Percentiles rank a stretch among this genome's conserved stretches.
phyloP scores from a whole-genome alignment of 345 rosid genomes.

The Euphorbia tirucalli region DNA sequence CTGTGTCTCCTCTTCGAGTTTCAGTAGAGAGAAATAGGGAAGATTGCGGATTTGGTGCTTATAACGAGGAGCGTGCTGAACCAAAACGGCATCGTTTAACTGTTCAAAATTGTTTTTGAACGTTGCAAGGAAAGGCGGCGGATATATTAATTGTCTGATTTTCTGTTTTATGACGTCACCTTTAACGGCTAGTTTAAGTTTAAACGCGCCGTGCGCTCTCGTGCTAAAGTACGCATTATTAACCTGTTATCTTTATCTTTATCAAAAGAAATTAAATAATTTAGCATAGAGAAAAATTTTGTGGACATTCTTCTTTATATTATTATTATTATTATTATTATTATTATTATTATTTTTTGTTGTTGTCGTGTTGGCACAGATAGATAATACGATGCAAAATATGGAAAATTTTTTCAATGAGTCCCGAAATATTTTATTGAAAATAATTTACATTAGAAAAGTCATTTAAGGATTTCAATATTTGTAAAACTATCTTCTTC shows the following conservation, averaged over 20 bases:
- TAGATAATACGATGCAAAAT: too few species aligned
- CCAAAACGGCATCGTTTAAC: neutral
- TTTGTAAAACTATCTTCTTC: too few species aligned
- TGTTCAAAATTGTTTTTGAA: neutral
- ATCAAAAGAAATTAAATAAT: too few species aligned
- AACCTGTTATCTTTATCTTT: neutral
- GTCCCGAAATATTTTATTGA: too few species aligned
- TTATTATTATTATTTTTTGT: too few species aligned
- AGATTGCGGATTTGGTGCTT: neutral
- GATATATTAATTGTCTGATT: neutral
- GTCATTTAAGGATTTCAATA: too few species aligned
- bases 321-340: too few species aligned
- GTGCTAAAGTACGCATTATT: neutral
- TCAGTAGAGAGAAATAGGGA: neutral
- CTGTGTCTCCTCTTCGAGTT: slow-evolving; percentile 10
- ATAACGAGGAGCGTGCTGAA: neutral
- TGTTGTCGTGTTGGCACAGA: too few species aligned
- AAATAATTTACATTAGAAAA: too few species aligned
- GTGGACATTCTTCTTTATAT: too few species aligned
- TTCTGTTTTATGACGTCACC: neutral
- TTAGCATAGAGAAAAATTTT: neutral
- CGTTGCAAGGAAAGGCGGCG: slow-evolving; percentile 9
- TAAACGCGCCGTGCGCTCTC: neutral
- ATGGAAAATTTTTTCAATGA: too few species aligned
- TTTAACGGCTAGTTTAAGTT: slow-evolving; percentile 24